Percentiles rank a stretch among this genome's conserved stretches.
phyloP scores from a whole-genome alignment of 345 rosid species.

The Citrus cavaleriei region DNA sequence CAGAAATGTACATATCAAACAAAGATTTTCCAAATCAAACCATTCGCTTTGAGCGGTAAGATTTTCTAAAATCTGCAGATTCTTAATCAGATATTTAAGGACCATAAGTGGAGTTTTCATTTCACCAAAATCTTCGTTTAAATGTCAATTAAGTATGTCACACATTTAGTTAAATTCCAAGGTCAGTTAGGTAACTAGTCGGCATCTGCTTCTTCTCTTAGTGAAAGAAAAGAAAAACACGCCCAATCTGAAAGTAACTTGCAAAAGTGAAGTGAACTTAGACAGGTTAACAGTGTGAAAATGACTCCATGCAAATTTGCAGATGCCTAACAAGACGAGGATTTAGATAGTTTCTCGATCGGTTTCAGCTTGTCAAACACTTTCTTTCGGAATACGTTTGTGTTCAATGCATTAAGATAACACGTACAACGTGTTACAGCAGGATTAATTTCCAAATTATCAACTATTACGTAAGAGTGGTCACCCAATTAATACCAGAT shows the following conservation, averaged over 20 bases:
- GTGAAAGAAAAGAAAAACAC: too few relatives aligned
- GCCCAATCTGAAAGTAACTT: neutral
- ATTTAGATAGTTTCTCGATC: neutral
- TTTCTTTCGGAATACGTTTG: too few relatives aligned
- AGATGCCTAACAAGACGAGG: neutral
- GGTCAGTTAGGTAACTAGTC: neutral
- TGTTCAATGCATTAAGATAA: neutral
- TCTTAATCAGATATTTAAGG: neutral
- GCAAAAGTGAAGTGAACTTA: neutral
- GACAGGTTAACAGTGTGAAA: neutral
- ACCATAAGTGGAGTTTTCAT: neutral
- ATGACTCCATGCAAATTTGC: neutral
- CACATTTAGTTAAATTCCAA: neutral
- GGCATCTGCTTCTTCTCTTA: neutral
- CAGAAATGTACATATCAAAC: neutral
- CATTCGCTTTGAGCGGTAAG: neutral
- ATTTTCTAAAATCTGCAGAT: neutral
- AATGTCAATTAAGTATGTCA: neutral
- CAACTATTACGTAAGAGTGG: neutral
- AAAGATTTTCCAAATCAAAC: neutral
- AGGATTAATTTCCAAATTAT: too few relatives aligned
- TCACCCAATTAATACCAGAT: too few relatives aligned
- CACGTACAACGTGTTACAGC: neutral
- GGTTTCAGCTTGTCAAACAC: neutral
- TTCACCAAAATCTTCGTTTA: neutral